A percentile compares a stretch with the other conserved stretches of the same genome.
These are phyloP conservation scores for Pezicula rhizophila DNA, from an alignment of 2,329 filamentous ascomycete species.

Conservation along the genomic window DNA sequence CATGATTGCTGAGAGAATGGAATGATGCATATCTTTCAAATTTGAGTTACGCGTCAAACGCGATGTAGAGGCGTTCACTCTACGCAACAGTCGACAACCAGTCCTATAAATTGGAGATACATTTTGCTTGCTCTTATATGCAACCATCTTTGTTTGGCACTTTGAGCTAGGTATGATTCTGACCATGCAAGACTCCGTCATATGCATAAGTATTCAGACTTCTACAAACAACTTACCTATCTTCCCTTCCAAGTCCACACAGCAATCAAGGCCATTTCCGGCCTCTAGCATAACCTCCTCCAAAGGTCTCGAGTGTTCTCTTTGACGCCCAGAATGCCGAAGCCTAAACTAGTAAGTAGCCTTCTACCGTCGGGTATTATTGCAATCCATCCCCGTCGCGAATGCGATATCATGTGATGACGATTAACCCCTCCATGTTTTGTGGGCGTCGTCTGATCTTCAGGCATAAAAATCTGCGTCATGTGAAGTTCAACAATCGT, in stretches of 20 bases:
- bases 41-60: too few species aligned
- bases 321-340: too few species aligned
- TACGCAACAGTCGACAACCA: too few species aligned
- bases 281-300: too few species aligned
- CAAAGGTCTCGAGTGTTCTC: too few species aligned
- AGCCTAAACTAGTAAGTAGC: too few species aligned
- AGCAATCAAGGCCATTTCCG: too few species aligned
- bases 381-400: background rate
- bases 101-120: background rate
- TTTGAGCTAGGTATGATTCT: background rate
- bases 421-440: background rate
- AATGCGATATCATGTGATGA: background rate
- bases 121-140: background rate
- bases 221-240: background rate
- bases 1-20: conserved; percentile 2
- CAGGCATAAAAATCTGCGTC: background rate
- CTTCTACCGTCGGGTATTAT: background rate
- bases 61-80: too few species aligned
- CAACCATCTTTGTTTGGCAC: background rate
- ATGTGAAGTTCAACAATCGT: background rate
- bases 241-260: background rate
- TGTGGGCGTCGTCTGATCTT: background rate
- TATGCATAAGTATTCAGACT: background rate
- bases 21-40: conserved; percentile 2
- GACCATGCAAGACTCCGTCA: background rate